Base-by-base conservation (phyloP, 2,329 filamentous ascomycete species). In the Hypomyces perniciosus region DNA sequence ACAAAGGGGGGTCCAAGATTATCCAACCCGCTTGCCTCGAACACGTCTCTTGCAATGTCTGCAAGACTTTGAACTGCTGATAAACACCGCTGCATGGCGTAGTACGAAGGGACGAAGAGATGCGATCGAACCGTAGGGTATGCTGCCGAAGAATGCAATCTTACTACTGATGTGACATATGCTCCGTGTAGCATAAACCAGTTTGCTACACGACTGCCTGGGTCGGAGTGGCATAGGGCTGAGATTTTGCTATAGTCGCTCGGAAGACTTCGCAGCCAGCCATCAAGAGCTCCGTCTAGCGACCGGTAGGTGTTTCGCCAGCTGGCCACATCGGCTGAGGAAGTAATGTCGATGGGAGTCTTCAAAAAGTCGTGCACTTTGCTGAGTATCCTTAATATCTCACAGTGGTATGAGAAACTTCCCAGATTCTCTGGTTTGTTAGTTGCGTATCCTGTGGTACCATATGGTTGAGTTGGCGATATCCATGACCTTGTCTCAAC, bases 131-230 rank as follows among this genome's bases (percentile, higher is more conserved):
- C 59, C 0, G 65, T 68, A 4, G 71, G 71, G 46, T 74, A 74
- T 3, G 71, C 72, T 0, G 71, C 70, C 3, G 69, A 65, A 3
- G 71, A 72, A 51, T 74, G 71, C n/a, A 74, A 59, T 1, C 72
- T 66, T 3, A 74, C 70, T 5, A 72, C 71, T 3, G 69, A 65
- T 0, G 69, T 72, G 9, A 74, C 70, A 42, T 72, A 74, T 6
- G 71, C 71, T 55, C 71, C 72, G 28, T 74, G 71, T 7, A 74
- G 60, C 68, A 73, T 71, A 52, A 73, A 72, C 71, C 70, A 73
- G 54, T 73, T 73, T n/a, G 71, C 71, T 2, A 73, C 71, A 1
- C 71, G 67, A 46, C 70, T 72, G 2, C 70, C 71, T 3, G 71
- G 71, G 13, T 73, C 71, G 5, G 71, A 72, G 56, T 74, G 71